Conservation (phyloP, 805 yeast species). For the Kodamaea sagamina region DNA sequence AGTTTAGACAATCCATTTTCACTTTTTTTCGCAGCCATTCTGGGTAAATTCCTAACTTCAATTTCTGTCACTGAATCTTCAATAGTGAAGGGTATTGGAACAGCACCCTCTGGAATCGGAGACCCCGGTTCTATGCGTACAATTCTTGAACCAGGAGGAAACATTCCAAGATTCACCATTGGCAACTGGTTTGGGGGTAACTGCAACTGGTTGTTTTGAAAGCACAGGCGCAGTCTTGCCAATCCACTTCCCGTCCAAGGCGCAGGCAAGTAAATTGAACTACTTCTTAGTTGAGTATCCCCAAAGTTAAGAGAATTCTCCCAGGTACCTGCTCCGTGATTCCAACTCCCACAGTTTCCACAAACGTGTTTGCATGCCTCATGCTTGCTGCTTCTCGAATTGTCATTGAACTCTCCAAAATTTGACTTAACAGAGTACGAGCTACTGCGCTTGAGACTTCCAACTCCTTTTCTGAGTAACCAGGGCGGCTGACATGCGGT, state of each 20-base stretch:
- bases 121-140: conserved; percentile 28
- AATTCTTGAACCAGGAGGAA: conserved; percentile 19
- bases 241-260: not conserved
- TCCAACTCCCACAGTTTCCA: no score
- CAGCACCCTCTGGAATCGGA: conserved; percentile 32
- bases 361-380: no score
- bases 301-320: no score
- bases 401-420: not conserved
- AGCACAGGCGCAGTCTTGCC: not conserved
- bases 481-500: conserved; percentile 2
- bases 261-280: not conserved
- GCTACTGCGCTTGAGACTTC: not conserved
- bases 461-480: not conserved
- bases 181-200: conserved; percentile 3
- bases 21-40: conserved; percentile 2
- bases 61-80: not conserved
- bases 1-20: not conserved
- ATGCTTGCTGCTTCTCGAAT: not conserved
- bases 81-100: conserved; percentile 20
- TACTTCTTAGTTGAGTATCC: no score
- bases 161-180: conserved; percentile 5
- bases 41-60: not conserved
- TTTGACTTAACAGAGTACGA: not conserved
- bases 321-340: no score
- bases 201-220: no score